Evolutionary conservation across 176 grass and related monocot species (phyloP), one percentile per base, ranked within the genome.

Genomic region (Elaeis guineensis): DNA sequence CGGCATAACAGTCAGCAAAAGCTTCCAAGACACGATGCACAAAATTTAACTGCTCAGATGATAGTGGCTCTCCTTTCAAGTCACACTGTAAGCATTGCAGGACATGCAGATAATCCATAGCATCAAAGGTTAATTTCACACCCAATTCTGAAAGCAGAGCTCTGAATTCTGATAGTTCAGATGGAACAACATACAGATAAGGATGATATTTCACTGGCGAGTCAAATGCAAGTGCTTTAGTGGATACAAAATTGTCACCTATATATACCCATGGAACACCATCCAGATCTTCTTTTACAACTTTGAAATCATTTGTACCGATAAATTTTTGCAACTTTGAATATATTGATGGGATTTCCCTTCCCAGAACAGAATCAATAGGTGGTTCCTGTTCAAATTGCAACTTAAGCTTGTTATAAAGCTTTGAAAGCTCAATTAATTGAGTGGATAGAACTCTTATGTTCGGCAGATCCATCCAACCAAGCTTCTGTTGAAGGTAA

Each of bases 181-280:
- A 96, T 30, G 91, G 91, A 77, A 96, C 86, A 57, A 85, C 83
- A 75, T 96, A 96, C 59, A 96, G 83, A 68, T 96, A 90, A 51
- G 91, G 86, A 66, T 86, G 86, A 70, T 96, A 96, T 54, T 96
- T 96, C 59, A 96, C 86, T 66, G 91, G 91, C 6, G 86, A 96
- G 57, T 96, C 91, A 90, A 96, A 96, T 62, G 91, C 86, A 79
- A 96, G 91, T 74, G 75, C 75, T 54, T 70, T 77, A 55, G 83
- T 68, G 49, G 65, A 69, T 39, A 96, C 83, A 62, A 96, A 96
- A 44, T 79, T 79, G 64, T 96, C 86, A 16, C 91, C 83, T 77
- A 96, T 60, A 69, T 84, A 96, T 72, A 96, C 86, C 80, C 91
- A 96, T 59, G 83, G 78, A 52, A 77, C 63, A 54, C 80, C 80